Conservation (phyloP, 73 alveolate genomes). For the Blepharisma stoltei region DNA sequence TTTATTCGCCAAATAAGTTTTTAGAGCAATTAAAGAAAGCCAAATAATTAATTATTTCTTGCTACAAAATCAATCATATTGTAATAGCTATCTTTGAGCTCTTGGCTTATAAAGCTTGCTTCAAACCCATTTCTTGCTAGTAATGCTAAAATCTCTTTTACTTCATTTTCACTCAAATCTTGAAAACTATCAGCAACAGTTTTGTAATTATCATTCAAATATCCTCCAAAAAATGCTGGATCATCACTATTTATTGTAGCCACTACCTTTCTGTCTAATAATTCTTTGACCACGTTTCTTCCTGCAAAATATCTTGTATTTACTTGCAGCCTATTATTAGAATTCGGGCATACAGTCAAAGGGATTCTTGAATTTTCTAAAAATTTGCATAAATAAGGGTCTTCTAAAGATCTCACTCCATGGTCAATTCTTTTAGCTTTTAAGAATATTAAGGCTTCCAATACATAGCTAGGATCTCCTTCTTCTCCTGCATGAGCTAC, state of each 20-base stretch:
- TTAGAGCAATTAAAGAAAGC: neutral
- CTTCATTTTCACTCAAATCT: neutral
- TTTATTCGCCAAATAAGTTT: conserved; percentile 7
- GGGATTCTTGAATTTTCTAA: neutral
- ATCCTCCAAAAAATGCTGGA: conserved; percentile 30
- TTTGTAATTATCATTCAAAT: neutral
- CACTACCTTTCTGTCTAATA: conserved; percentile 4
- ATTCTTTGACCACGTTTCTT: neutral
- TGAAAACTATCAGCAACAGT: neutral
- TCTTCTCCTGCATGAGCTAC: conserved; percentile 37
- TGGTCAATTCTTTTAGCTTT: conserved; percentile 21
- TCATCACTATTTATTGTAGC: conserved; percentile 28
- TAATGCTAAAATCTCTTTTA: neutral
- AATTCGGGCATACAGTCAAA: conserved; percentile 19
- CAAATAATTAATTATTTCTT: neutral
- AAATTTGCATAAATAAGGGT: neutral
- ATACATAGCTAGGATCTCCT: conserved; percentile 23
- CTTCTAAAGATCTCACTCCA: conserved; percentile 27
- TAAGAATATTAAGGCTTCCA: neutral
- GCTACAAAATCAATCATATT: neutral
- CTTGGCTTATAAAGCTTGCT: neutral
- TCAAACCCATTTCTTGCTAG: neutral
- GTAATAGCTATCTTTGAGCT: neutral
- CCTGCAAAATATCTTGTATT: neutral
- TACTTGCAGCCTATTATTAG: neutral